Base-by-base conservation (phyloP, 352 stramenopile species). In the Plasmopara halstedii region DNA sequence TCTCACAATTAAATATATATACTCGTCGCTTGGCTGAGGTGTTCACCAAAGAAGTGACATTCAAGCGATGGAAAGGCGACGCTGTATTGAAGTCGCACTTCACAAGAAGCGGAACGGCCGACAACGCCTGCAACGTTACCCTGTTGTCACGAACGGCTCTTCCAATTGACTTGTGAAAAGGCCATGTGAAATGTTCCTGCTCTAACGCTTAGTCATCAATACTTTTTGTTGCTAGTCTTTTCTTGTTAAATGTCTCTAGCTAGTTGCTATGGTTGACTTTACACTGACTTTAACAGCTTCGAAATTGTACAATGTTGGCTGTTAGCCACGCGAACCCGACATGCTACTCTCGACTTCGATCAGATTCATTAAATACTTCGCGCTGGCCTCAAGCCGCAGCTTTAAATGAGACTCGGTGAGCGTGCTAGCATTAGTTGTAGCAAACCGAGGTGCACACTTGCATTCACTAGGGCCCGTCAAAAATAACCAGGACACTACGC, bases 31-130 rank as follows among this genome's bases (percentile, higher is more conserved):
- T 31, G 26, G 26, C 26, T 31, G 26, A 6, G 6, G 6, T 11
- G 26, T 31, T 13, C 31, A 13, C 31, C 6, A 18, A 14, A 8
- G 15, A 17, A 17, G 13, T 35, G 2, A 15, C 73, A 69, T 53
- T 88, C 73, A 3, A 70, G 69, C 18, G 86, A 66, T 47, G n/a
- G n/a, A n/a, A n/a, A n/a, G n/a, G n/a, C n/a, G n/a, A n/a, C n/a
- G n/a, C n/a, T n/a, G n/a, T n/a, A n/a, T n/a, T n/a, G n/a, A n/a
- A n/a, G n/a, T 83, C 67, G 57, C 72, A 83, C n/a, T 58, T 48
- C 45, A 73, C 56, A 0, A 67, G 58, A n/a, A 88, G 60, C 42
- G 73, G 67, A 25, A 88, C 57, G 35, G 58, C 49, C 13, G 57
- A 53, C 37, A 85, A 53, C 35, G 62, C 58, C n/a, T 42, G 20